Percentiles rank a stretch among this genome's conserved stretches.
Evolutionary conservation across 495 filamentous ascomycete species (phyloP).

Genomic region (Gamarada debralockiae): DNA sequence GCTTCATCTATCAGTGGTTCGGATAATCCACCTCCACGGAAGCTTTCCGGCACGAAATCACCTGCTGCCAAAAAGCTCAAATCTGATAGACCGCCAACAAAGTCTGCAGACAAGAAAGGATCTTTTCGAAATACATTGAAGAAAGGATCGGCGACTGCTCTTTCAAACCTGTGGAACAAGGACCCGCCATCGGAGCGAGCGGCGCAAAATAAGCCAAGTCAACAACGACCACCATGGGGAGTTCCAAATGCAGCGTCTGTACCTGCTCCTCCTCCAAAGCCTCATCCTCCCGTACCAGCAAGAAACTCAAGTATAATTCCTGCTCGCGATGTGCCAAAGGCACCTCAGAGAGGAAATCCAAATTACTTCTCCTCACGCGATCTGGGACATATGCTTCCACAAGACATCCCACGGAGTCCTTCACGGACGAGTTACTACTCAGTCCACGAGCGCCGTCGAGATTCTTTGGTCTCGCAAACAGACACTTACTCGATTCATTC

Average conservation of each 20-base stretch:
- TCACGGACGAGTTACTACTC: constrained; percentile 46
- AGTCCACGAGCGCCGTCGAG: constrained; percentile 48
- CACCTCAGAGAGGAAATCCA: constrained; percentile 34
- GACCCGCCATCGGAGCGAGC: constrained; percentile 10
- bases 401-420: constrained; percentile 25
- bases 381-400: constrained; percentile 10
- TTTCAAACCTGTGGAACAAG: constrained; percentile 28
- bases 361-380: constrained; percentile 34
- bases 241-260: not conserved
- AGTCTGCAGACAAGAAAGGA: constrained; percentile 24
- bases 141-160: constrained; percentile 20
- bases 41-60: constrained; percentile 19
- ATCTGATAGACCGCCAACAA: constrained; percentile 3
- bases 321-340: constrained; percentile 31
- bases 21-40: constrained; percentile 26
- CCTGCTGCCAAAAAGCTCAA: constrained; percentile 19
- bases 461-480: constrained; percentile 54
- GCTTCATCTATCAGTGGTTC: constrained; percentile 19
- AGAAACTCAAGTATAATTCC: constrained; percentile 21
- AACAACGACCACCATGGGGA: constrained; percentile 21
- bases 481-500: constrained; percentile 56
- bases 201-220: constrained; percentile 1
- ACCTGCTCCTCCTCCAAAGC: not conserved
- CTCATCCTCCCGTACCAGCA: constrained; percentile 15
- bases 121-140: constrained; percentile 25